Evolutionary conservation across 2,329 filamentous ascomycete genomes (phyloP), one percentile per base, ranked within the genome.

Genomic region (Aspergillus uvarum): DNA sequence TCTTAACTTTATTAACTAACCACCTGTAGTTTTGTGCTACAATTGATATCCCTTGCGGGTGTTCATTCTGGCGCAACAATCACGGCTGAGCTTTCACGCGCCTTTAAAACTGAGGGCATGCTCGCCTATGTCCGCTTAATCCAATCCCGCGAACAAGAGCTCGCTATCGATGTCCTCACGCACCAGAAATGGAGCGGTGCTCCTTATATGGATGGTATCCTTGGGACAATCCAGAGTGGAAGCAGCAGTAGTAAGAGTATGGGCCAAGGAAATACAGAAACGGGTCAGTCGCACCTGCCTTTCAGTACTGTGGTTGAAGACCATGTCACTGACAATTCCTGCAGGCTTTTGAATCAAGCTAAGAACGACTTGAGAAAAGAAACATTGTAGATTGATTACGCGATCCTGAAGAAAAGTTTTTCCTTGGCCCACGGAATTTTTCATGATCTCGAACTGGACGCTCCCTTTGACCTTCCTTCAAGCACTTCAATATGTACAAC

Each of bases 41-140:
- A 89, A 75, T 78, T 89, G 47, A 87, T 89, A 64, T 86, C 83
- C 7, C 77, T 88, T 3, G 86, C 86, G 2, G 86, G 86, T 21
- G 70, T 89, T n/a, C 86, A 89, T 72, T 82, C 78, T 32, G 87
- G 82, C 2, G 86, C 86, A 3, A 87, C 85, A 1, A 84, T 88
- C 48, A 86, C 84, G 0, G 81, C 87, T 59, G 91, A 97, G 79
- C 82, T 99, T n/a, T 89, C 92, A 10, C 85, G 85, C 61, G 85
- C 82, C 7, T 99, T 96, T 81, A 96, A 92, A 80, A 85, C 87
- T 14, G 90, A 97, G 58, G 95, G 95, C 57, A 99, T 99, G 95
- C 83, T 95, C 70, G 94, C 95, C 0, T 99, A 99, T 71, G 95
- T 98, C n/a, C 90, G 96, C 60, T 80, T 97, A 0, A 88, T 99